Percentiles rank a stretch among this genome's conserved stretches.
Conservation (phyloP, 352 stramenopile species). For the Achlya hypogyna region DNA sequence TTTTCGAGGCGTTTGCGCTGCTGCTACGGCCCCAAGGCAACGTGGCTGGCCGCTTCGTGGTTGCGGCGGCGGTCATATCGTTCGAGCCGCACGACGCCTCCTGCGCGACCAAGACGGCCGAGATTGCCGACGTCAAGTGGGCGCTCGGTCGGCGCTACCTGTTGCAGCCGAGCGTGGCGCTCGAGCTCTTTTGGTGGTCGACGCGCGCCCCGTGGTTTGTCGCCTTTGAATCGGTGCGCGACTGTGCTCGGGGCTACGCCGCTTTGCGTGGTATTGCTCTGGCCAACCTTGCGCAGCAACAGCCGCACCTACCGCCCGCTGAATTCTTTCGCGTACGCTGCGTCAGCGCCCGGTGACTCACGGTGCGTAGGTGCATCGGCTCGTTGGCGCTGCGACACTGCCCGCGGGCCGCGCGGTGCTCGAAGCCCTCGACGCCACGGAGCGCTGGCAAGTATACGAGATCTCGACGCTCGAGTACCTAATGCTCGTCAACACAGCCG, state of each 20-base stretch:
- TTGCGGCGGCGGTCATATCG: slow-evolving; percentile 31
- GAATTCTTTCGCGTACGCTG: neutral
- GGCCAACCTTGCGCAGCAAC: neutral
- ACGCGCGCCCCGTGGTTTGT: neutral
- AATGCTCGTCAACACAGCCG: slow-evolving; percentile 82
- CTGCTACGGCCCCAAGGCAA: neutral
- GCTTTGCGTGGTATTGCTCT: neutral
- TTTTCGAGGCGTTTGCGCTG: neutral
- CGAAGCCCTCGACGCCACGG: neutral
- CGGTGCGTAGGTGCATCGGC: neutral
- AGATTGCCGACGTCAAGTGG: neutral
- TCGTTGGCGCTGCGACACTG: neutral
- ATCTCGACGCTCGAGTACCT: slow-evolving; percentile 64
- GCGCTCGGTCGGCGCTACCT: neutral
- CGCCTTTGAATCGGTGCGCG: neutral
- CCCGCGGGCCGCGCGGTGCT: neutral
- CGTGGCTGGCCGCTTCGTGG: slow-evolving; percentile 24
- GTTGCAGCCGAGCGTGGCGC: neutral
- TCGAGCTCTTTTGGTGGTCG: neutral
- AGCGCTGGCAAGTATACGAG: neutral
- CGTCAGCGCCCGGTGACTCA: neutral
- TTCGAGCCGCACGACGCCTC: slow-evolving; percentile 41
- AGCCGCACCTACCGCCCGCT: neutral
- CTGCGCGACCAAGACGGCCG: neutral
- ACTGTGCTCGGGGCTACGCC: neutral